Conservation (phyloP, 176 grass and related monocot genomes). For the barley (Hordeum vulgare) region MorexV3_pseudomolecules_assembly NC_058520.1:536801594-536802093, state of each 20-base stretch:
- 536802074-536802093: no score
- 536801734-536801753: neutral
- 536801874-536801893: neutral
- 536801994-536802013: neutral
- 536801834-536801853: neutral
- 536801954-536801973: neutral
- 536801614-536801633: neutral
- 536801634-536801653: no score
- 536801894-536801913: neutral
- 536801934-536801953: neutral
- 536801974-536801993: neutral
- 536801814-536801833: neutral
- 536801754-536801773: neutral
- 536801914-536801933: neutral
- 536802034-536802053: no score
- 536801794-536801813: neutral
- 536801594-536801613: neutral
- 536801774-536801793: neutral
- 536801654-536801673: no score
- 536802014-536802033: neutral
- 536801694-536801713: neutral
- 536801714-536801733: neutral
- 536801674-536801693: no score
- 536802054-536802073: no score
- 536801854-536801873: neutral